These are phyloP conservation scores for Pichia californica DNA, from an alignment of 805 yeast genomes.

Conservation along the genomic window DNA sequence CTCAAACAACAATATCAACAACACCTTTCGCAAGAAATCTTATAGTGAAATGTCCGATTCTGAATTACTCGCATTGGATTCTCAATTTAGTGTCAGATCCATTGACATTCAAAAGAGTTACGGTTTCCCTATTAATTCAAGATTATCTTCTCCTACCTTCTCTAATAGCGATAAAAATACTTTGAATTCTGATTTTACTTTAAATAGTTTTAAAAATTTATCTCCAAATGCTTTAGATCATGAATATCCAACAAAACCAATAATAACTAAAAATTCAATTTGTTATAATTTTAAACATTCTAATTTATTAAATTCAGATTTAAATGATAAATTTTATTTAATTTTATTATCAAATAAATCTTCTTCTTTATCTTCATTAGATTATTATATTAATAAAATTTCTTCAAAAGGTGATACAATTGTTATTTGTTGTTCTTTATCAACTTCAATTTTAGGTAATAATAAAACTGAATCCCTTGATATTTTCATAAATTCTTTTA, in stretches of 20 bases:
- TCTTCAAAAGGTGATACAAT: slow-evolving; percentile 59
- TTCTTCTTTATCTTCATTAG: slow-evolving; percentile 72
- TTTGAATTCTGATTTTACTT: slow-evolving; percentile 5
- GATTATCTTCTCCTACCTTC: slow-evolving; percentile 12
- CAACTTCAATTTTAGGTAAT: slow-evolving; percentile 12
- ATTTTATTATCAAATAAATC: slow-evolving; percentile 57
- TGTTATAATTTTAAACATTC: slow-evolving; percentile 41
- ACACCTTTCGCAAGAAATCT: slow-evolving; percentile 41
- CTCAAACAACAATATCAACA: slow-evolving; percentile 11
- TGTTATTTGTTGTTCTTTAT: slow-evolving; percentile 36
- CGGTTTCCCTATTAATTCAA: slow-evolving; percentile 11
- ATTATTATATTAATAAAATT: slow-evolving; percentile 49
- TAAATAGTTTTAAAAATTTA: slow-evolving; percentile 10
- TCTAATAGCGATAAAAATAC: slow-evolving; percentile 13
- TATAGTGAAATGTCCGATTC: slow-evolving; percentile 47
- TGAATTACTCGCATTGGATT: slow-evolving; percentile 48
- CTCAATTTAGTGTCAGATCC: slow-evolving; percentile 39
- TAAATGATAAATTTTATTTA: slow-evolving; percentile 27
- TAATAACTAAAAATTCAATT: slow-evolving; percentile 26
- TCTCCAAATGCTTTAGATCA: slow-evolving; percentile 11
- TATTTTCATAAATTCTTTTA: slow-evolving; percentile 28
- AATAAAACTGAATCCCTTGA: slow-evolving; percentile 17
- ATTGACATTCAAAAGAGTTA: slow-evolving; percentile 31
- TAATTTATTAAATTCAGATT: slow-evolving; percentile 20
- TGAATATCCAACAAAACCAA: slow-evolving; percentile 32